Conservation (phyloP, 352 stramenopile species). For the Phytophthora crassamura region DNA sequence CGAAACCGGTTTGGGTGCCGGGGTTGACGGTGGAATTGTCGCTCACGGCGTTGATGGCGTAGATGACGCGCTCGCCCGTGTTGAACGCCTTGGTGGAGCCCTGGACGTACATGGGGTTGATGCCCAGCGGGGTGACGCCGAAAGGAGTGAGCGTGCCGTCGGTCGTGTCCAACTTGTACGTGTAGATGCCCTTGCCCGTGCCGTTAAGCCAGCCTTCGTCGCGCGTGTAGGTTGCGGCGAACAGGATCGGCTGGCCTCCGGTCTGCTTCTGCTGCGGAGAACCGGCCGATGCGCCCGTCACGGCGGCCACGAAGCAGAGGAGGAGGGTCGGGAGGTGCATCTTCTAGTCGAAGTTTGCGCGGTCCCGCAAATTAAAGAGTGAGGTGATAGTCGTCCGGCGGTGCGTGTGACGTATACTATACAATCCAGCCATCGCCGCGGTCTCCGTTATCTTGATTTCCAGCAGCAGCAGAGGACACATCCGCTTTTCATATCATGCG, state of each 20-base stretch:
- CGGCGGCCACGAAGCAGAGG: constrained; percentile 25
- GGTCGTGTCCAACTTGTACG: constrained; percentile 55
- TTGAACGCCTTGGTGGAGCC: constrained; percentile 39
- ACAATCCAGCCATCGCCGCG: too few species aligned
- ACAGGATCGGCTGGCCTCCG: constrained; percentile 42
- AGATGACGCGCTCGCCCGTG: constrained; percentile 41
- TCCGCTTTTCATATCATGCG: constrained; percentile 31
- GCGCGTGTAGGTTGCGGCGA: constrained; percentile 66
- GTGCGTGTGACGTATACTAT: too few species aligned
- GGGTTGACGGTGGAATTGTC: constrained; percentile 38
- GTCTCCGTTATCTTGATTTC: neutral
- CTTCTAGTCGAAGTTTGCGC: neutral
- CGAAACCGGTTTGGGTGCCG: constrained; percentile 51
- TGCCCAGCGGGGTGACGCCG: constrained; percentile 52
- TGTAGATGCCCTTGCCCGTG: constrained; percentile 68
- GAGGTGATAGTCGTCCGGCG: constrained; percentile 6
- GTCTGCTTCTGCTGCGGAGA: constrained; percentile 25
- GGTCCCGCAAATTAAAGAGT: constrained; percentile 22
- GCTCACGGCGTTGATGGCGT: constrained; percentile 64
- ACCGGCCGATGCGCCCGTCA: constrained; percentile 22
- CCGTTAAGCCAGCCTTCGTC: constrained; percentile 77
- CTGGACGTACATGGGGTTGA: constrained; percentile 78
- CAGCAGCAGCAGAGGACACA: constrained; percentile 5
- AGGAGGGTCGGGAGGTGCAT: constrained; percentile 36
- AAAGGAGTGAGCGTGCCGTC: constrained; percentile 48